Evolutionary conservation across 768 basidiomycete genomes (phyloP).

Genomic region (Filobasidium wieringae): DNA sequence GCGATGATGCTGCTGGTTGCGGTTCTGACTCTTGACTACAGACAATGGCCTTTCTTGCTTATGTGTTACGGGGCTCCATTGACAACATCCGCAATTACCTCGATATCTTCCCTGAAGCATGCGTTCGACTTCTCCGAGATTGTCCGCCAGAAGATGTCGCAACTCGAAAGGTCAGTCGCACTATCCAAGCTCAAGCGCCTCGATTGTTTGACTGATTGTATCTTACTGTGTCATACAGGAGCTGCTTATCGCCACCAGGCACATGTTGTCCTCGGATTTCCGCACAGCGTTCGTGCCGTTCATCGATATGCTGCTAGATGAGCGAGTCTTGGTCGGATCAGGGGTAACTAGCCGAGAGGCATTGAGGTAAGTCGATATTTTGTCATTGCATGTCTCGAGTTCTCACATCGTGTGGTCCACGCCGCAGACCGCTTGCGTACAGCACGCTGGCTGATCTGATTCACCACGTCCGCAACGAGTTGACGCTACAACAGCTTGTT

Average conservation of each 20-base stretch:
- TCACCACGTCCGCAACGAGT: conserved; percentile 75
- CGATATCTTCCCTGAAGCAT: conserved; percentile 65
- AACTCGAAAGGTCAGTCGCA: conserved; percentile 48
- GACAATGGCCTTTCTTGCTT: conserved; percentile 86
- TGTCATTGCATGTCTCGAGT: conserved; percentile 4
- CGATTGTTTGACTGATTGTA: not conserved
- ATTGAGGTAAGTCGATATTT: conserved; percentile 49
- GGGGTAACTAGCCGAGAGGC: conserved; percentile 75
- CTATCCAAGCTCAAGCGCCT: conserved; percentile 38
- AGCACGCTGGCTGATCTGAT: conserved; percentile 84
- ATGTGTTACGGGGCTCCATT: conserved; percentile 61
- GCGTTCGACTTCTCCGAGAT: conserved; percentile 81
- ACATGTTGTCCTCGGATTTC: conserved; percentile 68
- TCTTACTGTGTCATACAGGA: conserved; percentile 46
- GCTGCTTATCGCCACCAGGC: conserved; percentile 79
- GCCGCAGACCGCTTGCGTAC: conserved; percentile 60
- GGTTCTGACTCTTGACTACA: conserved; percentile 34
- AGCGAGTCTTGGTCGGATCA: conserved; percentile 73
- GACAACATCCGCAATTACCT: conserved; percentile 61
- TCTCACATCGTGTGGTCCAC: not conserved
- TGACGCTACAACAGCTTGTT: conserved; percentile 61
- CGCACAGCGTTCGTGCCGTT: conserved; percentile 66
- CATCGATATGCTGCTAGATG: conserved; percentile 81
- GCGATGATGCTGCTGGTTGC: not conserved
- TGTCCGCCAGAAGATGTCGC: conserved; percentile 75